Percentiles rank a stretch among this genome's conserved stretches.
These are phyloP conservation scores for Macrocybe gigantea DNA, from an alignment of 768 basidiomycete species.

Conservation along the genomic window DNA sequence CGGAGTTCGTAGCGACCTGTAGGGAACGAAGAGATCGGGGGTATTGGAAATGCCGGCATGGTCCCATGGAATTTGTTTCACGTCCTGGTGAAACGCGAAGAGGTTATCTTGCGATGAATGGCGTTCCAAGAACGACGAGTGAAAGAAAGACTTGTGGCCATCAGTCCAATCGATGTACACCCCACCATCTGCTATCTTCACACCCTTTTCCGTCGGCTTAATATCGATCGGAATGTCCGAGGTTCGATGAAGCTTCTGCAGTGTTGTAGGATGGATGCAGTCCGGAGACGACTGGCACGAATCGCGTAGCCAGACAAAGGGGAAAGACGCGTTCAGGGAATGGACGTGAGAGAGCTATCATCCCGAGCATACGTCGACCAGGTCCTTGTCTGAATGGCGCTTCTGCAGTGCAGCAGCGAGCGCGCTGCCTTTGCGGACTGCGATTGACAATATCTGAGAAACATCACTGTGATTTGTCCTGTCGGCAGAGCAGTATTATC, in stretches of 20 bases:
- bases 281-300: slow-evolving; percentile 60
- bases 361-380: slow-evolving; percentile 18
- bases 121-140: slow-evolving; percentile 37
- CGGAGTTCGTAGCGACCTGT: slow-evolving; percentile 40
- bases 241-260: slow-evolving; percentile 70
- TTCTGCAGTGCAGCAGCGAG: neutral
- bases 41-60: slow-evolving; percentile 11
- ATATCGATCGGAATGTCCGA: slow-evolving; percentile 57
- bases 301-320: slow-evolving; percentile 80
- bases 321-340: slow-evolving; percentile 41
- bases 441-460: neutral
- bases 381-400: neutral
- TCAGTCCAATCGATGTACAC: slow-evolving; percentile 51
- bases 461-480: neutral
- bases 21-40: slow-evolving; percentile 48
- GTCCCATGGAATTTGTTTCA: slow-evolving; percentile 8
- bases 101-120: slow-evolving; percentile 35
- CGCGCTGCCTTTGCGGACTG: too few species aligned
- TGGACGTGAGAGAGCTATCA: slow-evolving; percentile 28
- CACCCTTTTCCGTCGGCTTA: slow-evolving; percentile 33
- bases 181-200: slow-evolving; percentile 36
- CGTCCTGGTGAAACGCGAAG: slow-evolving; percentile 14
- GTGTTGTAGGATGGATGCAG: slow-evolving; percentile 74
- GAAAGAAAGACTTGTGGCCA: neutral
- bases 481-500: neutral